Evolutionary conservation across 805 yeast genomes (phyloP).

Genomic region (Candida easanensis): DNA sequence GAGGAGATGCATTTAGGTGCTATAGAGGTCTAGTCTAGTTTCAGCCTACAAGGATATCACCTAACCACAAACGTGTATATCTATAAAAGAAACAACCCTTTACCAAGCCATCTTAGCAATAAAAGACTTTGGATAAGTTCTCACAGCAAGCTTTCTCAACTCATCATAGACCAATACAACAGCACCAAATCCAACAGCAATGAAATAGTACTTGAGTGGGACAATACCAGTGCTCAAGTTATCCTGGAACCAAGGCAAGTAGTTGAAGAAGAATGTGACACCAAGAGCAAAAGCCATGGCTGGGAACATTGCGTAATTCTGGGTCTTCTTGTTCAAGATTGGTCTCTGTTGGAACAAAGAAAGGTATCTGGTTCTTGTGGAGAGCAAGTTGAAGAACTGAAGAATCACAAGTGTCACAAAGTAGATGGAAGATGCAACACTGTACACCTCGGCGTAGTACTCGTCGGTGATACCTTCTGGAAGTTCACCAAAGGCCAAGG

Average conservation of each 20-base stretch:
- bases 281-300: slow-evolving; percentile 36
- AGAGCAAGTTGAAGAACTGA: slow-evolving; percentile 44
- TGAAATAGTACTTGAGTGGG: slow-evolving; percentile 45
- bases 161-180: slow-evolving; percentile 42
- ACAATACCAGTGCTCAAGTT: slow-evolving; percentile 36
- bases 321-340: slow-evolving; percentile 27
- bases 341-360: slow-evolving; percentile 43
- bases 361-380: slow-evolving; percentile 41
- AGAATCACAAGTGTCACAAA: slow-evolving; percentile 45
- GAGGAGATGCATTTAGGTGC: no score
- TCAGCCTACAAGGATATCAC: no score
- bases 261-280: slow-evolving; percentile 41
- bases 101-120: slow-evolving; percentile 44
- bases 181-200: slow-evolving; percentile 43
- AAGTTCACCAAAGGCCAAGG: slow-evolving; percentile 36
- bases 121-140: slow-evolving; percentile 37
- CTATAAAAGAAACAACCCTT: no score
- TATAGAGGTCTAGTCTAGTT: no score
- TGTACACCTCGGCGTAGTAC: slow-evolving; percentile 25
- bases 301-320: slow-evolving; percentile 29
- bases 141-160: slow-evolving; percentile 35
- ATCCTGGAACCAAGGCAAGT: slow-evolving; percentile 38
- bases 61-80: no score
- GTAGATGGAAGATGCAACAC: slow-evolving; percentile 42
- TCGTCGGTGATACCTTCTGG: slow-evolving; percentile 24